A percentile compares a stretch with the other conserved stretches of the same genome.
phyloP scores from a whole-genome alignment of 1,284 basidiomycete genomes.

The Uromyces viciae-fabae region DNA sequence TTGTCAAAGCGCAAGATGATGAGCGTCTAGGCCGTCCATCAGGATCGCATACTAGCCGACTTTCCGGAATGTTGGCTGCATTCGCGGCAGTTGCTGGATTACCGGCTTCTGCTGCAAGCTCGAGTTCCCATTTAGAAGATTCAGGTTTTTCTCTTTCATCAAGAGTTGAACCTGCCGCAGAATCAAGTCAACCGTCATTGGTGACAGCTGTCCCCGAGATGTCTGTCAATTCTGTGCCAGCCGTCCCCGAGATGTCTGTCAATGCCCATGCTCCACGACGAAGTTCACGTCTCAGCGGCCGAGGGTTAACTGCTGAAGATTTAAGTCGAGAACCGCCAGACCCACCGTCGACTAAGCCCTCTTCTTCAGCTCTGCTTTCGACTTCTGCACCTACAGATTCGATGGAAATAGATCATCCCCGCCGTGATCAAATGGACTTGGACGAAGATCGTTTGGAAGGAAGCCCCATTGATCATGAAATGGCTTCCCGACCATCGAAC shows the following conservation, averaged over 20 bases:
- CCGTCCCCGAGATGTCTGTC: slow-evolving; percentile 15
- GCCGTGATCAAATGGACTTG: slow-evolving; percentile 22
- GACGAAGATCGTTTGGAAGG: slow-evolving; percentile 15
- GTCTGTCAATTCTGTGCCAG: background rate
- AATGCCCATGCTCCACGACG: slow-evolving; percentile 30
- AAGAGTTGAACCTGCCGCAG: slow-evolving; percentile 49
- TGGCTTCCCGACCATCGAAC: slow-evolving; percentile 2
- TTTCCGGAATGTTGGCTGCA: slow-evolving; percentile 86
- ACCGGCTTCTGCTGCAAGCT: slow-evolving; percentile 60
- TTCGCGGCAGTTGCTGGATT: slow-evolving; percentile 65
- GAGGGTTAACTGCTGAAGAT: slow-evolving; percentile 44
- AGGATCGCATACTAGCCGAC: slow-evolving; percentile 58
- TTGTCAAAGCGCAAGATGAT: slow-evolving; percentile 67
- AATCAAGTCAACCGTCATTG: slow-evolving; percentile 51
- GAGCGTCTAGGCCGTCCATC: slow-evolving; percentile 45
- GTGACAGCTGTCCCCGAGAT: slow-evolving; percentile 13
- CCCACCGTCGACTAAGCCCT: background rate
- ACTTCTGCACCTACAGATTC: slow-evolving; percentile 37
- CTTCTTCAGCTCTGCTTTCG: slow-evolving; percentile 25
- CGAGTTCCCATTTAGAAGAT: slow-evolving; percentile 49
- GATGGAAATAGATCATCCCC: slow-evolving; percentile 27
- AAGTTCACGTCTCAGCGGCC: slow-evolving; percentile 41
- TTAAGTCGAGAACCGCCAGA: slow-evolving; percentile 24
- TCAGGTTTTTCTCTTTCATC: slow-evolving; percentile 50
- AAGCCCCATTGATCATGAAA: slow-evolving; percentile 41